Evolutionary conservation across 2,329 filamentous ascomycete species (phyloP), one percentile per base, ranked within the genome.

Genomic region (Rhynchosporium graminicola): DNA sequence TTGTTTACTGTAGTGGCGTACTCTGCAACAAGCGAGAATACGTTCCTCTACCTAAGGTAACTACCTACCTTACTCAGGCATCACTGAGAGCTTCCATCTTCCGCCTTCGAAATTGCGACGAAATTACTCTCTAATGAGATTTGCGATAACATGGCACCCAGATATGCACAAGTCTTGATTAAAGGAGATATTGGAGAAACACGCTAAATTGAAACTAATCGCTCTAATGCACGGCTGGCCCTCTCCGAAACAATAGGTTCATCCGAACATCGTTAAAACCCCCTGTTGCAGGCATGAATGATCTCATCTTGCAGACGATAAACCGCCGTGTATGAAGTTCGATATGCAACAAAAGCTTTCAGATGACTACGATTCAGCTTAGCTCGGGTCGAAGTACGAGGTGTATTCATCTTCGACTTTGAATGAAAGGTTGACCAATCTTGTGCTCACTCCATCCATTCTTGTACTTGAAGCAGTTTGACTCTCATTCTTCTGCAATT

Each of bases 311-410:
- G 26, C 51, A 54, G 51, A 54, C 36, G 51, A 54, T 42, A 54
- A 54, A 40, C 20, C 51, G 51, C 51, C 51, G 51, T 40, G 13
- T 40, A 36, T 28, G 28, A 54, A 42, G 4, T 54, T 33, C 51
- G 51, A 54, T 40, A n/a, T 54, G 51, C 51, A 54, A 54, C 51
- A 42, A 54, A 54, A 54, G 33, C 20, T 40, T 40, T n/a, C 8
- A 20, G 10, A 3, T 3, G 26, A 43, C 15, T 26, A 8, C n/a
- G 20, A 20, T 8, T 20, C 9, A n/a, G 43, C 43, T n/a, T 6
- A 9, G n/a, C 3, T 46, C 7, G 43, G n/a, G 43, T 20, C 15
- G 40, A n/a, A 4, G 8, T 10, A n/a, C 43, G 7, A 15, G 13
- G 15, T 20, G 3, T n/a, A n/a, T 6, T 46, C 43, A 20, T 20